Evolutionary conservation across 441 rosid species (phyloP).

Genomic region (Erysimum cheiri): DNA sequence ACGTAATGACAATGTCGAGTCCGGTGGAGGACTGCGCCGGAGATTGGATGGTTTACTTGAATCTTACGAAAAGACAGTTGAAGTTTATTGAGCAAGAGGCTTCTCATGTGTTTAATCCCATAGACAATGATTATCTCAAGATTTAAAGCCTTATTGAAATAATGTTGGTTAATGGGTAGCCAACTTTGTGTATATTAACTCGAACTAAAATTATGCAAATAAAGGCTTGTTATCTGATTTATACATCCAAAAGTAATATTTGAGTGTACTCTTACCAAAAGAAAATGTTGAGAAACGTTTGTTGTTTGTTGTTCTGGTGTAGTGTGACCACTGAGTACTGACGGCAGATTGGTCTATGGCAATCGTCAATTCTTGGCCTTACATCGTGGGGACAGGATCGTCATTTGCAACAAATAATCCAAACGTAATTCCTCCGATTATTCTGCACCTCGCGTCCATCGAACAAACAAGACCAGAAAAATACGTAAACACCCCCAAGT

Average conservation of each 20-base stretch:
- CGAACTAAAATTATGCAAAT: background rate
- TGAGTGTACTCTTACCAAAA: too few relatives aligned
- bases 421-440: background rate
- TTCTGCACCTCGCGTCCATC: conserved; percentile 29
- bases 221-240: background rate
- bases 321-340: too few relatives aligned
- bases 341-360: too few relatives aligned
- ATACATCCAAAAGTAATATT: too few relatives aligned
- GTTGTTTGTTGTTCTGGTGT: too few relatives aligned
- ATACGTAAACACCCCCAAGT: conserved; percentile 5
- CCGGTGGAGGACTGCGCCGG: conserved; percentile 46
- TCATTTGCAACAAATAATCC: conserved; percentile 13
- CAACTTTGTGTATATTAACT: background rate
- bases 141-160: background rate
- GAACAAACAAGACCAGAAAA: too few relatives aligned
- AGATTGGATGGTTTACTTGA: conserved; percentile 77
- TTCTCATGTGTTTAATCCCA: conserved; percentile 50
- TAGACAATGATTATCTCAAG: conserved; percentile 49
- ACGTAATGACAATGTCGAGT: conserved; percentile 80
- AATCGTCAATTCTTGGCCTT: background rate
- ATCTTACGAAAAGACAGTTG: conserved; percentile 52
- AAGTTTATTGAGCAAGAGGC: conserved; percentile 56
- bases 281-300: too few relatives aligned
- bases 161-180: background rate
- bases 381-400: background rate